A percentile compares a stretch with the other conserved stretches of the same genome.
These are phyloP conservation scores for Wallacemonas sp. DNA, from an alignment of 208 protist genomes.

Conservation along the genomic window DNA sequence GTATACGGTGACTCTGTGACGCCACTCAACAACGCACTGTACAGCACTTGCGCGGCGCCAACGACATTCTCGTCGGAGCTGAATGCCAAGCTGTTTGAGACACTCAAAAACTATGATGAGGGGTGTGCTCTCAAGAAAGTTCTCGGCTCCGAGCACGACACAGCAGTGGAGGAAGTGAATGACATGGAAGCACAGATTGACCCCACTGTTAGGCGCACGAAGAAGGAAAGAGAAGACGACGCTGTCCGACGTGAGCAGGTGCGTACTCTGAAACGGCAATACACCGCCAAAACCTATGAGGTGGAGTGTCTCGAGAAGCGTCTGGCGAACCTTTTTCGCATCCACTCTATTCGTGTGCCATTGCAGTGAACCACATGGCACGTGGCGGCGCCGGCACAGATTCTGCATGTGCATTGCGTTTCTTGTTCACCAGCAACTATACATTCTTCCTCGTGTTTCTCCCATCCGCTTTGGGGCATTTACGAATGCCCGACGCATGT, in stretches of 20 bases:
- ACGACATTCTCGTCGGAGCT: slow-evolving; percentile 40
- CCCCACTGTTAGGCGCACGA: neutral
- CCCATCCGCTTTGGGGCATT: too few species aligned
- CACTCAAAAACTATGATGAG: slow-evolving; percentile 43
- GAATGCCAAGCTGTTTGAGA: slow-evolving; percentile 38
- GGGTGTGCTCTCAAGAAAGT: slow-evolving; percentile 13
- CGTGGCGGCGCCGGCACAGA: too few species aligned
- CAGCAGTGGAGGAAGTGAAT: slow-evolving; percentile 8
- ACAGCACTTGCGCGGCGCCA: slow-evolving; percentile 41
- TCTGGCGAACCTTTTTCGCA: slow-evolving; percentile 62
- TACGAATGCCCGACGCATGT: too few species aligned
- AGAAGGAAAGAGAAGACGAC: slow-evolving; percentile 27
- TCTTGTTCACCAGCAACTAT: too few species aligned
- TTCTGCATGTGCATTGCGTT: too few species aligned
- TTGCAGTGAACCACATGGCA: slow-evolving; percentile 26
- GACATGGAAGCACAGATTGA: slow-evolving; percentile 9
- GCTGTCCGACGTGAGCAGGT: slow-evolving; percentile 24
- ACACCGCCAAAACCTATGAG: slow-evolving; percentile 34
- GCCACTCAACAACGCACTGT: slow-evolving; percentile 26
- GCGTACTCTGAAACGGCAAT: slow-evolving; percentile 20
- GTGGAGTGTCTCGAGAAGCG: slow-evolving; percentile 31
- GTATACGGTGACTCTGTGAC: slow-evolving; percentile 35
- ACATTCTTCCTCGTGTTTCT: too few species aligned
- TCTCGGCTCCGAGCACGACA: slow-evolving; percentile 6
- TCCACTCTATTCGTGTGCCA: slow-evolving; percentile 49